phyloP scores from a whole-genome alignment of 2,329 filamentous ascomycete species.

The Waltergamsia citrina region DNA sequence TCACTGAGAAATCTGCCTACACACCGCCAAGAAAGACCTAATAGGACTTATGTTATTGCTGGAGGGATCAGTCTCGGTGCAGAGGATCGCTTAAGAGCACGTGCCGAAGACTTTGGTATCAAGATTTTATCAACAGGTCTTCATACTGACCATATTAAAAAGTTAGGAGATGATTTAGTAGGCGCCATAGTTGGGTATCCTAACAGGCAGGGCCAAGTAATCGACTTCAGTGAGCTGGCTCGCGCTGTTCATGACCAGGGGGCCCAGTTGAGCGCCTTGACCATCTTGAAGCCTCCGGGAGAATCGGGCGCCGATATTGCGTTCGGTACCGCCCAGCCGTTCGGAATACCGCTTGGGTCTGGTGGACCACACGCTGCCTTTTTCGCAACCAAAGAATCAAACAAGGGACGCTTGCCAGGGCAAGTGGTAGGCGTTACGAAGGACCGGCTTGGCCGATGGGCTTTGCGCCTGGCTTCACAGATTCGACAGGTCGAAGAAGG shows the following conservation, averaged over 20 bases:
- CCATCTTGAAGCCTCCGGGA: constrained; percentile 77
- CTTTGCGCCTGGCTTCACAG: constrained; percentile 59
- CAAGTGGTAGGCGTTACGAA: constrained; percentile 87
- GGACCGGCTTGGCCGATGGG: constrained; percentile 73
- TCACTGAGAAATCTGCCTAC: constrained; percentile 68
- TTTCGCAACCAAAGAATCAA: constrained; percentile 83
- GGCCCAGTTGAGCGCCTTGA: constrained; percentile 75
- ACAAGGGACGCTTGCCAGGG: constrained; percentile 91
- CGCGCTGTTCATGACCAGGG: constrained; percentile 69
- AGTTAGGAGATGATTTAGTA: constrained; percentile 70
- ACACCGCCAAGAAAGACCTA: constrained; percentile 61
- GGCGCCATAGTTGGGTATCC: constrained; percentile 95
- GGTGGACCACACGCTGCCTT: constrained; percentile 96
- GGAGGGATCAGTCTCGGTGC: constrained; percentile 61
- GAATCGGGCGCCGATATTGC: constrained; percentile 95
- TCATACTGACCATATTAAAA: no score
- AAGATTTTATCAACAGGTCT: no score
- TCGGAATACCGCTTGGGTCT: constrained; percentile 85
- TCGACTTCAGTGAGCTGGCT: constrained; percentile 65
- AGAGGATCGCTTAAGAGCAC: constrained; percentile 68
- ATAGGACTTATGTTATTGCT: constrained; percentile 79
- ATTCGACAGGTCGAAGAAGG: constrained; percentile 65
- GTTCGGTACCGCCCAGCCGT: constrained; percentile 84
- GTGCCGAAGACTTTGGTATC: constrained; percentile 87
- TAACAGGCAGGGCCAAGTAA: constrained; percentile 73